phyloP scores from a whole-genome alignment of 225 moss, liverwort and hornwort genomes.

The Ulota crispa region DNA sequence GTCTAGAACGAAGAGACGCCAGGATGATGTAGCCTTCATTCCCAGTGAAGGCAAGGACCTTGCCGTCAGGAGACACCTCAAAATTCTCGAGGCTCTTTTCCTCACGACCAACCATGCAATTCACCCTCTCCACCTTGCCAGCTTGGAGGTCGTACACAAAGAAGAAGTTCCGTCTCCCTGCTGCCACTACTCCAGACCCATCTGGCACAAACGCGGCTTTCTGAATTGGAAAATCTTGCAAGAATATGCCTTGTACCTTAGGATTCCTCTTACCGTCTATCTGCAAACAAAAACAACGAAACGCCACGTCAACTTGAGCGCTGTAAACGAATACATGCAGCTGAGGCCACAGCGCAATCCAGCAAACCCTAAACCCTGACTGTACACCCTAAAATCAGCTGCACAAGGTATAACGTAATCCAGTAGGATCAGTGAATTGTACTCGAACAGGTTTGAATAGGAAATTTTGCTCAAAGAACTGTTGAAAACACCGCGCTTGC shows the following conservation, averaged over 20 bases:
- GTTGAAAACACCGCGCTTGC: neutral
- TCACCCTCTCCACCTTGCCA: constrained; percentile 79
- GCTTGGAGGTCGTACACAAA: constrained; percentile 83
- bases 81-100: constrained; percentile 91
- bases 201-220: constrained; percentile 92
- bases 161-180: constrained; percentile 77
- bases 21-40: constrained; percentile 91
- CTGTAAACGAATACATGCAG: neutral
- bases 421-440: neutral
- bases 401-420: neutral
- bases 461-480: neutral
- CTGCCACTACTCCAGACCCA: constrained; percentile 76
- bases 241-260: constrained; percentile 85
- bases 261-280: constrained; percentile 94
- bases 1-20: constrained; percentile 73
- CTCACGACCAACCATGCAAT: constrained; percentile 72
- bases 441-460: neutral
- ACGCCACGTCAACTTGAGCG: neutral
- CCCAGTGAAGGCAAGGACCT: constrained; percentile 74
- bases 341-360: neutral
- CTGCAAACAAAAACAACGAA: constrained; percentile 35
- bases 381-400: neutral
- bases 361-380: constrained; percentile 14
- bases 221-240: constrained; percentile 76
- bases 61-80: constrained; percentile 81